Evolutionary conservation across 2,329 filamentous ascomycete species (phyloP), one percentile per base, ranked within the genome.

Genomic region (Lachnellula occidentalis): DNA sequence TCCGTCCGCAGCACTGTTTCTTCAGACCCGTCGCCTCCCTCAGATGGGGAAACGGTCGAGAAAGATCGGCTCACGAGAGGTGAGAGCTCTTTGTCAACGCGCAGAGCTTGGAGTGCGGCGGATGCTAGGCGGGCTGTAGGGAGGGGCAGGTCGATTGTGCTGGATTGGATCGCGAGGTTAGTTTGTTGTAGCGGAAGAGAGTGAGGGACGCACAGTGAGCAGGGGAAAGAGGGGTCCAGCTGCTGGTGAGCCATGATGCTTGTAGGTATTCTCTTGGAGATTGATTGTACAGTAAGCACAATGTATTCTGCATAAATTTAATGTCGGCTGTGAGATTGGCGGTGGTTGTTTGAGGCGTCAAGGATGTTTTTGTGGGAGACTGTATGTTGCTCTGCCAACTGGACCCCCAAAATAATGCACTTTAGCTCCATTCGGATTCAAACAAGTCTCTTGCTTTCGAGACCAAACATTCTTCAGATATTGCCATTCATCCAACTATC

Each of bases 51-150:
- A n/a, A 74, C 72, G 48, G 90, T 76, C 41, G 78, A 76, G 61
- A 96, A 86, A 1, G 79, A 76, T 54, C 92, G 85, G 45, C 78
- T 80, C 53, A 97, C 92, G 11, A 94, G 81, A 14, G 88, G 82
- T 1, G 92, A 97, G 48, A 97, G 80, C 70, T 99, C 94, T 58
- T 85, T 80, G 73, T 99, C 94, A 63, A 97, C 92, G 55, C 85
- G 78, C 43, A 97, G 79, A 39, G 90, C 82, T 63, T 81, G 80
- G 36, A 89, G 79, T 43, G 92, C 91, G 47, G 87, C 83, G 46
- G 78, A 79, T 50, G 92, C 91, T 46, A 96, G 83, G 58, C 89
- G 86, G 36, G 84, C 71, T 41, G 85, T 88, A 19, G 92, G 92
- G 68, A 97, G 87, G 45, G 94, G 92, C 56, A 67, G 61, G 56